A percentile compares a stretch with the other conserved stretches of the same genome.
These are phyloP conservation scores for Verticillium dahliae DNA, from an alignment of 2,329 filamentous ascomycete genomes.

Conservation along the genomic window DNA sequence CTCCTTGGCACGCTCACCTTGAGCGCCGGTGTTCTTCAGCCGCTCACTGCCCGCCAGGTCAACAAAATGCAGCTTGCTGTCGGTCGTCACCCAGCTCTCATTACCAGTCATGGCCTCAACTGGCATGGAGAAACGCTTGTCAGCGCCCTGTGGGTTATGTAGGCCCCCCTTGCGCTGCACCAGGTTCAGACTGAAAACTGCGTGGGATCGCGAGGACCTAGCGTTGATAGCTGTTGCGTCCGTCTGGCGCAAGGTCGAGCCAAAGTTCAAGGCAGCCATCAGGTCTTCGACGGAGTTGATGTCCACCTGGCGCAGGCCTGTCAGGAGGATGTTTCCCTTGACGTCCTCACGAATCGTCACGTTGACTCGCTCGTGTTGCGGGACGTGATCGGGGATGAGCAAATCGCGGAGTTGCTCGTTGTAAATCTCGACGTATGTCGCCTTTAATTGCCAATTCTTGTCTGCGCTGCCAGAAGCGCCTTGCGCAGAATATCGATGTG, in stretches of 20 bases:
- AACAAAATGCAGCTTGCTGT: conserved; percentile 98
- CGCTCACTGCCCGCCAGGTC: conserved; percentile 95
- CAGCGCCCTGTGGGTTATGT: conserved; percentile 46
- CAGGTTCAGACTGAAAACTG: conserved; percentile 92
- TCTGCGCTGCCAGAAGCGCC: conserved; percentile 43
- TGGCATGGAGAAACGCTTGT: conserved; percentile 85
- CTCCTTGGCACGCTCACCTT: conserved; percentile 88
- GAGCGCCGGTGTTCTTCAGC: conserved; percentile 93
- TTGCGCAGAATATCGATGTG: conserved; percentile 67
- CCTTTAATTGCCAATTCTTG: conserved; percentile 84
- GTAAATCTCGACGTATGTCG: conserved; percentile 96
- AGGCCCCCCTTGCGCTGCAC: conserved; percentile 70
- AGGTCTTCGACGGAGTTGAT: conserved; percentile 91
- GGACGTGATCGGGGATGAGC: conserved; percentile 68
- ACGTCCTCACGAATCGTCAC: conserved; percentile 93
- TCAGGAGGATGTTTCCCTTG: conserved; percentile 90
- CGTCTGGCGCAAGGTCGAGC: conserved; percentile 90
- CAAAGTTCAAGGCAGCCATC: conserved; percentile 81
- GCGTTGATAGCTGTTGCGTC: conserved; percentile 97
- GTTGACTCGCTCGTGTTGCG: conserved; percentile 61
- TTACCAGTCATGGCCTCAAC: conserved; percentile 70
- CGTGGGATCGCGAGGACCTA: conserved; percentile 94
- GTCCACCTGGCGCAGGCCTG: conserved; percentile 78
- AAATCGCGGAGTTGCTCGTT: conserved; percentile 94
- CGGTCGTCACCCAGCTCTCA: conserved; percentile 71